Conservation (phyloP, 1,284 basidiomycete genomes). For the Marasmius tenuissimus region DNA sequence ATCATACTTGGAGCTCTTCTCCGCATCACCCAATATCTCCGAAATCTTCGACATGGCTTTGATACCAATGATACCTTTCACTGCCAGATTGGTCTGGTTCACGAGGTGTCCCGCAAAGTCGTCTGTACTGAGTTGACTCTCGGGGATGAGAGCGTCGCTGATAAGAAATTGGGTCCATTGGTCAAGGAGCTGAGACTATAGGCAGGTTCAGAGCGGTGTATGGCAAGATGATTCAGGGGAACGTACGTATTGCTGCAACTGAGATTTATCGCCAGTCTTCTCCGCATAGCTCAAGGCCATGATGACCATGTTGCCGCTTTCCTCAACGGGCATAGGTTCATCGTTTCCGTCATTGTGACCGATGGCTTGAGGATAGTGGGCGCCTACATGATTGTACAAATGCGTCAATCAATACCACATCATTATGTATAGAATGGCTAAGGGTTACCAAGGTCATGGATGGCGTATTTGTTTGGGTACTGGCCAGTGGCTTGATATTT, state of each 20-base stretch:
- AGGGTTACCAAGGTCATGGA: slow-evolving; percentile 38
- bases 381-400: slow-evolving; percentile 14
- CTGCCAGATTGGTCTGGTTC: slow-evolving; percentile 78
- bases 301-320: slow-evolving; percentile 76
- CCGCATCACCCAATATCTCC: slow-evolving; percentile 46
- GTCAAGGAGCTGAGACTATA: slow-evolving; percentile 54
- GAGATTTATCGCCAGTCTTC: slow-evolving; percentile 52
- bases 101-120: slow-evolving; percentile 62
- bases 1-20: slow-evolving; percentile 55
- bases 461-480: slow-evolving; percentile 64
- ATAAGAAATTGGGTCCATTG: slow-evolving; percentile 77
- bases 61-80: slow-evolving; percentile 77
- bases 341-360: slow-evolving; percentile 66
- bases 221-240: neutral
- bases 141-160: slow-evolving; percentile 61
- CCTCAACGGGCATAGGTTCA: slow-evolving; percentile 56
- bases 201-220: neutral
- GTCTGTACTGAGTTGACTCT: slow-evolving; percentile 67
- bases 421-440: no score
- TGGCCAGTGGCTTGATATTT: slow-evolving; percentile 65
- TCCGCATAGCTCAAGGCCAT: slow-evolving; percentile 72
- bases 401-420: no score
- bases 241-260: slow-evolving; percentile 53
- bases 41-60: slow-evolving; percentile 66
- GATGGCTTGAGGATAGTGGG: slow-evolving; percentile 45